These are phyloP conservation scores for Collybiopsis luxurians DNA, from an alignment of 768 basidiomycete species.

Conservation along the genomic window DNA sequence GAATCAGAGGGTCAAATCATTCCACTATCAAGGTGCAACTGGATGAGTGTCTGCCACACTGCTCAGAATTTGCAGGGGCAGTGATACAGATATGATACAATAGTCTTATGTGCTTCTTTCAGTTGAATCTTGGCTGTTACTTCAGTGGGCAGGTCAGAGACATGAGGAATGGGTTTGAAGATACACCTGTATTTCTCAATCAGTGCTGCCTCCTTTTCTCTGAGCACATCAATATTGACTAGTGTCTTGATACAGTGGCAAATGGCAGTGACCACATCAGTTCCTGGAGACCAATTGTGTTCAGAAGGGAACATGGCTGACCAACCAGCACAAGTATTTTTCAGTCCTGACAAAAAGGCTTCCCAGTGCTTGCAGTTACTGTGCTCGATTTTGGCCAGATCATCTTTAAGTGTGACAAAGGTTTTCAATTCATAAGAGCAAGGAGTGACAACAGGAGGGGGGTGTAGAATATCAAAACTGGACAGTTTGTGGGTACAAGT, in stretches of 20 bases:
- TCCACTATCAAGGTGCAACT: constrained; percentile 27
- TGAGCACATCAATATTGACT: background rate
- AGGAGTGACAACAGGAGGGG: background rate
- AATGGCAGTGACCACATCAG: background rate
- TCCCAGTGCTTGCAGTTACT: no score
- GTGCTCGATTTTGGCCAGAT: background rate
- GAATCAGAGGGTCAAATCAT: constrained; percentile 20
- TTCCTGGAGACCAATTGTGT: background rate
- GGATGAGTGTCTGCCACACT: constrained; percentile 23
- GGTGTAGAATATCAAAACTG: constrained; percentile 5
- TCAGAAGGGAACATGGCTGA: background rate
- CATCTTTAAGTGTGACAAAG: background rate
- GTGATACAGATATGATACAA: constrained; percentile 16
- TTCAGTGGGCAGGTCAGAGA: constrained; percentile 13
- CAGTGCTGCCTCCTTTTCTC: background rate
- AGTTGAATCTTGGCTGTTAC: constrained; percentile 16
- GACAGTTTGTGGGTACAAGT: constrained; percentile 14
- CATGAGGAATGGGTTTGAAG: constrained; percentile 21
- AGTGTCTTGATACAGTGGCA: background rate
- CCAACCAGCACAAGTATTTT: no score
- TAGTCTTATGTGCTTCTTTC: constrained; percentile 17
- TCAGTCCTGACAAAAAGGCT: no score
- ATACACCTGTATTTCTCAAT: constrained; percentile 10
- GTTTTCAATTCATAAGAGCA: background rate
- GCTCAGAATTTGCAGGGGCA: constrained; percentile 28